phyloP scores from a whole-genome alignment of 2,329 filamentous ascomycete species.

The Mollisiaceae sp. region DNA sequence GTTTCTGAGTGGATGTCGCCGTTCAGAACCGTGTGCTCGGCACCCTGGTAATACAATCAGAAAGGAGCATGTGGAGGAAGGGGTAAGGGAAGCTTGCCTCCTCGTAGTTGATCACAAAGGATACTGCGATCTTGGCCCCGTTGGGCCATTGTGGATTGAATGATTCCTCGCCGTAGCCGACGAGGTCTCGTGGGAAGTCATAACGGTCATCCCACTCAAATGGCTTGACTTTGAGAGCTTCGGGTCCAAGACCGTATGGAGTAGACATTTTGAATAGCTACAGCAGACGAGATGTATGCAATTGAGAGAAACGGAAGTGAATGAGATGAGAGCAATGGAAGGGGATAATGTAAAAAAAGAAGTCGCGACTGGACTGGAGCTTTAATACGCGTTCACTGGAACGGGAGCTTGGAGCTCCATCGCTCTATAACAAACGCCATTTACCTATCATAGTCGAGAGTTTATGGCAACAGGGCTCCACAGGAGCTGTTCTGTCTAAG shows the following conservation, averaged over 20 bases:
- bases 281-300: not conserved
- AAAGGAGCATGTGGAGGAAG: not conserved
- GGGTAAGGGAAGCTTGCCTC: conserved; percentile 26
- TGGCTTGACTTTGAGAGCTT: conserved; percentile 32
- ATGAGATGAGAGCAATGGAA: conserved; percentile 7
- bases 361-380: conserved; percentile 7
- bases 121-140: conserved; percentile 43
- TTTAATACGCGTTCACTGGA: conserved; percentile 24
- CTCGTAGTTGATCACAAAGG: conserved; percentile 41
- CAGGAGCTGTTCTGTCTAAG: conserved; percentile 19
- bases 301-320: conserved; percentile 9
- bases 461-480: conserved; percentile 13
- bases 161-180: conserved; percentile 38
- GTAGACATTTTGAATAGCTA: conserved; percentile 30
- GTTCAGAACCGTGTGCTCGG: conserved; percentile 35
- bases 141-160: conserved; percentile 43
- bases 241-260: conserved; percentile 31
- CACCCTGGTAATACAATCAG: conserved; percentile 28
- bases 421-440: not conserved
- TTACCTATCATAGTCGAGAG: conserved; percentile 14
- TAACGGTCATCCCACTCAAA: conserved; percentile 39
- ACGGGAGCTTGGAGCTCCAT: conserved; percentile 12
- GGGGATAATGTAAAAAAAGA: conserved; percentile 1
- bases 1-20: conserved; percentile 35
- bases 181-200: conserved; percentile 38